Percentiles rank a stretch among this genome's conserved stretches.
Conservation (phyloP, 768 basidiomycete genomes). For the Tulasnella sp. region DNA sequence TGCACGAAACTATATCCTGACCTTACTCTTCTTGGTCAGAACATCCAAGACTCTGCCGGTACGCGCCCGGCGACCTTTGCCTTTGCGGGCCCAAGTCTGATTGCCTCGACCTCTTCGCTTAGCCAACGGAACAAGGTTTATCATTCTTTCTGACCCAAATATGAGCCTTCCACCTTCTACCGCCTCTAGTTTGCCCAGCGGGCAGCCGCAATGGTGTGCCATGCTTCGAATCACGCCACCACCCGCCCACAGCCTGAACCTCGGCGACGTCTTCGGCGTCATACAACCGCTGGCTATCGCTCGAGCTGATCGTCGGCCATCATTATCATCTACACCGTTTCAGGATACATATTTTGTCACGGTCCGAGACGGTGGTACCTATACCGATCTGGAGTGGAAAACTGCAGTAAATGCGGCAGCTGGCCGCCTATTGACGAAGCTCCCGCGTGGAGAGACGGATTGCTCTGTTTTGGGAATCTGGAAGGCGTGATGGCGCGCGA, state of each 20-base stretch:
- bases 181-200: not conserved
- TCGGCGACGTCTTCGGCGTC: not conserved
- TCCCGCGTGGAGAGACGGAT: not conserved
- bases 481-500: not conserved
- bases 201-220: not conserved
- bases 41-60: conserved; percentile 22
- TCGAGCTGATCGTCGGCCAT: conserved; percentile 22
- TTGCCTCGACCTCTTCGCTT: not conserved
- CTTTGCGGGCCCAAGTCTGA: not conserved
- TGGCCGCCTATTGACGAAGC: not conserved
- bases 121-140: conserved; percentile 22
- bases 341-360: conserved; percentile 22
- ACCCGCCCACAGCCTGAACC: not conserved
- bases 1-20: conserved; percentile 18
- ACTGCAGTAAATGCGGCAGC: not conserved
- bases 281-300: conserved; percentile 6
- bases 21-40: not conserved
- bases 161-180: not conserved
- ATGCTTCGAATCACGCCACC: conserved; percentile 13
- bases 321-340: conserved; percentile 11
- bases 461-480: not conserved
- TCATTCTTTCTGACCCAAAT: conserved; percentile 10
- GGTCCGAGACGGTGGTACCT: not conserved
- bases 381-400: not conserved
- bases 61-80: not conserved